Base-by-base conservation (phyloP, 129 eudicot genomes). In the Escallonia rubra region DNA sequence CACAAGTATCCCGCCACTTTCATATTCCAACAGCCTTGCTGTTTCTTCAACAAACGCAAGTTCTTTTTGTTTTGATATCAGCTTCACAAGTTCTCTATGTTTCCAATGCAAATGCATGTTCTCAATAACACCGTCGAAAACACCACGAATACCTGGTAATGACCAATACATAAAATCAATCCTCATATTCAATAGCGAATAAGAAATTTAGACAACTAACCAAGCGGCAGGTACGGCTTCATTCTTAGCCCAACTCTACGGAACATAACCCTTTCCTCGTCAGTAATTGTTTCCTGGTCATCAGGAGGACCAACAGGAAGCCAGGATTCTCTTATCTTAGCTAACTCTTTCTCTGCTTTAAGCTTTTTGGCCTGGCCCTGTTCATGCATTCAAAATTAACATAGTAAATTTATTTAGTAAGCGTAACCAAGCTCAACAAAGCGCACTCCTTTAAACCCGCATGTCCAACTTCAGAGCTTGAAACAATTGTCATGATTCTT, bases 51-150 rank as follows among this genome's bases (percentile, higher is more conserved):
- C 98, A 80, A 86, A 93, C 14, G 87, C 88, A 39, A 74, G 64
- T 69, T 78, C 93, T 63, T 89, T 93, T 66, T 86, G 96, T 74
- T 93, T 93, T 51, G 96, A 83, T 71, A 93, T 89, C 64, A 93
- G 81, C 74, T 93, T 93, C 16, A 93, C 98, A 64, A 93, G 90
- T 63, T 93, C 98, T 73, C 98, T 84, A 79, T 93, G 96, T 67
- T 93, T 93, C 98, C 98, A 93, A 10, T 93, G 98, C 60, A 93
- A 70, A 78, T 93, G 98, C 98, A 93, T 89, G 85, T 93, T 93
- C 76, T 93, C 98, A 38, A 93, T 89, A 71, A 93, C 98, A 45
- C 98, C 98, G 74, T 93, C 98, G 68, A 93, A 93, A 43, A 93
- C 94, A 65, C 98, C 98, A 76, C 98, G 98, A 69, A 93, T 81